These are phyloP conservation scores for Phytophthora agathidicida DNA, from an alignment of 352 stramenopile species.

Conservation along the genomic window DNA sequence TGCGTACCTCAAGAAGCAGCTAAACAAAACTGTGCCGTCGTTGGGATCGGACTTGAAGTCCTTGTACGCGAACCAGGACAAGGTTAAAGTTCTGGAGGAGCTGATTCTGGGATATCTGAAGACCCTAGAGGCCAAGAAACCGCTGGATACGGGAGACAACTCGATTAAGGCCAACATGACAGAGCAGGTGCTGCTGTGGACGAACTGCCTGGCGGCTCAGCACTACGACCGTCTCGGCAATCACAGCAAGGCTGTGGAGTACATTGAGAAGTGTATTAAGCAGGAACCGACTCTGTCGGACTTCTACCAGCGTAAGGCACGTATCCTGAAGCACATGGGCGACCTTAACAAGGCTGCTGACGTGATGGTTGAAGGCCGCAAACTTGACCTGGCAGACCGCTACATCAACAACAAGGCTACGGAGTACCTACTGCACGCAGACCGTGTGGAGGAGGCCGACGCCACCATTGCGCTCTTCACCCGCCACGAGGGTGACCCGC, in stretches of 20 bases:
- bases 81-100: conserved; percentile 67
- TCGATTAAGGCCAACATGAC: conserved; percentile 31
- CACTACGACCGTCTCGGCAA: conserved; percentile 93
- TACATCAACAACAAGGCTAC: conserved; percentile 99
- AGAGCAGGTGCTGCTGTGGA: conserved; percentile 83
- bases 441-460: conserved; percentile 92
- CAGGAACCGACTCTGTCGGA: conserved; percentile 93
- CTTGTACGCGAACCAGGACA: conserved; percentile 78
- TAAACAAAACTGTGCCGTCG: conserved; percentile 94
- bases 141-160: conserved; percentile 45
- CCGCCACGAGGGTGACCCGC: conserved; percentile 95
- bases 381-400: conserved; percentile 96
- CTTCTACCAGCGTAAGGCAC: conserved; percentile 94
- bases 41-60: conserved; percentile 94
- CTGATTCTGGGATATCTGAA: conserved; percentile 85
- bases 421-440: conserved; percentile 96
- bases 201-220: conserved; percentile 92
- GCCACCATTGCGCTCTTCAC: conserved; percentile 97
- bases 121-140: conserved; percentile 71
- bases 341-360: conserved; percentile 92
- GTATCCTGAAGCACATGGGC: conserved; percentile 94
- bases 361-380: conserved; percentile 90
- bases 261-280: conserved; percentile 94
- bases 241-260: conserved; percentile 84
- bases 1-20: conserved; percentile 61